Evolutionary conservation across 73 alveolate genomes (phyloP).

Genomic region (Blepharisma japonicum): DNA sequence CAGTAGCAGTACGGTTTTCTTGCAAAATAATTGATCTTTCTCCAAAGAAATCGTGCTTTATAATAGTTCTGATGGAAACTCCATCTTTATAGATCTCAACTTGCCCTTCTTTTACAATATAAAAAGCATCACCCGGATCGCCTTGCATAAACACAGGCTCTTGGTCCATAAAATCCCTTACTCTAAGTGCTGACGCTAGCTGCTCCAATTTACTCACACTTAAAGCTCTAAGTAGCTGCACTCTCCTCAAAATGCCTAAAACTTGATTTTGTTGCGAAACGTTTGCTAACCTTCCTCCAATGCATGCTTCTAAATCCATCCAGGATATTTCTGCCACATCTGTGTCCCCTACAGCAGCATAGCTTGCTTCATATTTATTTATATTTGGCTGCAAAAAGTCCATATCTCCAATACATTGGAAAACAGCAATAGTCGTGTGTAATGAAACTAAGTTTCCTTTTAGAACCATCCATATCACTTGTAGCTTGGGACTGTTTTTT

Average conservation of each 20-base stretch:
- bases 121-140: conserved; percentile 77
- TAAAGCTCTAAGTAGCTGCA: conserved; percentile 43
- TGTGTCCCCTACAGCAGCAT: conserved; percentile 23
- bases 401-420: not conserved
- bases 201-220: conserved; percentile 42
- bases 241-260: conserved; percentile 37
- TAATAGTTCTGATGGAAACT: conserved; percentile 52
- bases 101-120: conserved; percentile 69
- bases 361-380: conserved; percentile 15
- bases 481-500: conserved; percentile 23
- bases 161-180: conserved; percentile 43
- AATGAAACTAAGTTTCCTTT: conserved; percentile 8
- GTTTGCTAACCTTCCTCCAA: conserved; percentile 21
- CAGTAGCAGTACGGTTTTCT: conserved; percentile 58
- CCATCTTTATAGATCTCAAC: conserved; percentile 60
- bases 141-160: conserved; percentile 69
- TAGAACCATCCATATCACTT: not conserved
- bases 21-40: conserved; percentile 43
- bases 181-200: conserved; percentile 42
- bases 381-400: not conserved
- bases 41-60: conserved; percentile 56
- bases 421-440: not conserved
- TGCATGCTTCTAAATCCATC: conserved; percentile 16
- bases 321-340: not conserved
- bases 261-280: conserved; percentile 30